Percentiles rank a stretch among this genome's conserved stretches.
phyloP scores from a whole-genome alignment of 1,284 basidiomycete species.

The Leccinum subspadiceum region DNA sequence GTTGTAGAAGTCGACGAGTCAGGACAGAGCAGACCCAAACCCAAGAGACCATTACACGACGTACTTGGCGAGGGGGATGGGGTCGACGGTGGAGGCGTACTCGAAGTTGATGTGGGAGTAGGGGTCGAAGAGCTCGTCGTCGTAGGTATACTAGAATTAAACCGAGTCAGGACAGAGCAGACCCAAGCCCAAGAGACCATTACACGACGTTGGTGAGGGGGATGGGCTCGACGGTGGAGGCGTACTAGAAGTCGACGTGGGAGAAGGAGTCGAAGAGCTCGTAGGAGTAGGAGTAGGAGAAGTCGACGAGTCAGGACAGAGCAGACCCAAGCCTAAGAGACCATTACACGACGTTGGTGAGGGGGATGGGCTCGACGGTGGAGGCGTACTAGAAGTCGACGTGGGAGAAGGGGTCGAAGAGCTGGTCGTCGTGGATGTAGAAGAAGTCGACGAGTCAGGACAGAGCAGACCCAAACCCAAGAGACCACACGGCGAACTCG shows the following conservation, averaged over 20 bases:
- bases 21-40: background rate
- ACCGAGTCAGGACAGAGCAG: slow-evolving; percentile 7
- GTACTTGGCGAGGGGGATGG: background rate
- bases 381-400: background rate
- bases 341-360: background rate
- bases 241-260: too few relatives aligned
- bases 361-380: background rate
- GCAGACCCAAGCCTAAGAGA: background rate
- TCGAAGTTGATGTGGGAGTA: background rate
- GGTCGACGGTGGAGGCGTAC: background rate
- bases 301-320: background rate
- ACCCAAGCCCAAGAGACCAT: slow-evolving; percentile 15
- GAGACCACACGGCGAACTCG: slow-evolving; percentile 16
- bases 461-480: slow-evolving; percentile 16
- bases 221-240: too few relatives aligned
- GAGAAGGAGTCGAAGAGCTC: background rate
- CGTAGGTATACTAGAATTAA: background rate
- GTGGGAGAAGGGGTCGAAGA: background rate
- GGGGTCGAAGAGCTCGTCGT: background rate
- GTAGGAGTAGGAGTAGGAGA: too few relatives aligned
- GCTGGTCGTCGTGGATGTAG: slow-evolving; percentile 8
- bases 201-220: slow-evolving; percentile 8
- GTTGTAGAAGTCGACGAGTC: background rate
- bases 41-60: background rate
- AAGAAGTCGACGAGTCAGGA: slow-evolving; percentile 4